Evolutionary conservation across 2,329 filamentous ascomycete genomes (phyloP), one percentile per base, ranked within the genome.

Genomic region (Ustulina deusta): DNA sequence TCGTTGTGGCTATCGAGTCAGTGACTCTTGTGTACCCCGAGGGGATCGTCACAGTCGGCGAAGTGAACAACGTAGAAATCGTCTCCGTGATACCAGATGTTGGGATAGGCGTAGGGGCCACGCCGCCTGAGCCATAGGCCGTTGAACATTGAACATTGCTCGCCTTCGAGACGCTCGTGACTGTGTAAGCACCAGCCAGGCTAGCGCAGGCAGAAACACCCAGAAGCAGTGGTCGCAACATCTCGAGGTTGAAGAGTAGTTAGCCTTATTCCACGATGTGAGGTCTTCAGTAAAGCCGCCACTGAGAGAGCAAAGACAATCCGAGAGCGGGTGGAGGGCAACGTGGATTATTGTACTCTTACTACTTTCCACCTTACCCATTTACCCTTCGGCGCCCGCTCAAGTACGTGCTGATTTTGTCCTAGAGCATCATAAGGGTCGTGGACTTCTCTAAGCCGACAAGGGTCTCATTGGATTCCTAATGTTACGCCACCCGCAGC

Each of bases 81-180:
- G 63, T 66, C 46, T 61, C 60, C 13, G 44, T 61, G 29, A 65
- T 63, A 1, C 40, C 52, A 20, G 63, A 66, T 3, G 71, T 74
- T 6, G 72, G 70, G 25, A 74, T 66, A 15, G 71, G 68, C 42
- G 59, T 65, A 15, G 72, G 73, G 4, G 66, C 63, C 10, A 44
- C 59, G 27, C 70, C 72, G 2, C 69, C 70, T 2, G 61, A 70
- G 17, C 69, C 72, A 36, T 66, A 74, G 7, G 11, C 54, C 20
- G 69, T 73, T 15, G 71, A 69, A 32, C 74, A 75, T 27, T 46
- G 57, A 1, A 60, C 58, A 10, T 49, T 40, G 6, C 65, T 71
- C 17, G 61, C 51, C 27, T 68, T 71, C 15, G 70, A 70, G 22
- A 70, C 59, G 51, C 40, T 61, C 15, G 69, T 71, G 9, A 57